Conservation (phyloP, 108 stramenopile genomes). For the Mayamaea pseudoterrestris region DNA sequence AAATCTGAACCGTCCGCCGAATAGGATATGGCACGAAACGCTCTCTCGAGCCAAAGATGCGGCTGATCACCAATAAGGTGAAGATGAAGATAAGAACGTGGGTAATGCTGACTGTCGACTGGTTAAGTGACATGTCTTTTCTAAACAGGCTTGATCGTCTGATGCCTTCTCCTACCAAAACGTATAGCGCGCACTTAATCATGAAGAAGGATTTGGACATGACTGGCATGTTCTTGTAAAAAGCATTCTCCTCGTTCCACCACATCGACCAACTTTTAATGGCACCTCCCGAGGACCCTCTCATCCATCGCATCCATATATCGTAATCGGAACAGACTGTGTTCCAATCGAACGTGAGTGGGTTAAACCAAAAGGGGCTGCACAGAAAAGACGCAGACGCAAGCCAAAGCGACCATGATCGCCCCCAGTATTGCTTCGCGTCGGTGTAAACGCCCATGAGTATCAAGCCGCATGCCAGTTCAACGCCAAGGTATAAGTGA, state of each 20-base stretch:
- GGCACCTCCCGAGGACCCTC: constrained; percentile 66
- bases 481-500: constrained; percentile 95
- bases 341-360: constrained; percentile 95
- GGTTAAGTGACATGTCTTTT: constrained; percentile 59
- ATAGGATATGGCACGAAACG: constrained; percentile 65
- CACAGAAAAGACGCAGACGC: constrained; percentile 90
- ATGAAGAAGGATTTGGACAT: constrained; percentile 71
- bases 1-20: constrained; percentile 65
- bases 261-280: constrained; percentile 88
- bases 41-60: constrained; percentile 45
- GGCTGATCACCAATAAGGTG: constrained; percentile 30
- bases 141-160: constrained; percentile 60
- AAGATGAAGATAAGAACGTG: constrained; percentile 43
- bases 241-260: constrained; percentile 90
- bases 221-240: constrained; percentile 66
- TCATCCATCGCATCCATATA: constrained; percentile 85
- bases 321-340: constrained; percentile 74
- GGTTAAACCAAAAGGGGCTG: constrained; percentile 99
- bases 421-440: constrained; percentile 88
- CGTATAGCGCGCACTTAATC: constrained; percentile 68
- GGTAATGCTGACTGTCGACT: constrained; percentile 42
- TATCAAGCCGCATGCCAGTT: constrained; percentile 83
- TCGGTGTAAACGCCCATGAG: constrained; percentile 79
- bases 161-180: constrained; percentile 79
- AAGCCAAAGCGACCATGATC: constrained; percentile 97